phyloP scores from a whole-genome alignment of 179 eudicot genomes.

The Vitellaria paradoxa region DNA sequence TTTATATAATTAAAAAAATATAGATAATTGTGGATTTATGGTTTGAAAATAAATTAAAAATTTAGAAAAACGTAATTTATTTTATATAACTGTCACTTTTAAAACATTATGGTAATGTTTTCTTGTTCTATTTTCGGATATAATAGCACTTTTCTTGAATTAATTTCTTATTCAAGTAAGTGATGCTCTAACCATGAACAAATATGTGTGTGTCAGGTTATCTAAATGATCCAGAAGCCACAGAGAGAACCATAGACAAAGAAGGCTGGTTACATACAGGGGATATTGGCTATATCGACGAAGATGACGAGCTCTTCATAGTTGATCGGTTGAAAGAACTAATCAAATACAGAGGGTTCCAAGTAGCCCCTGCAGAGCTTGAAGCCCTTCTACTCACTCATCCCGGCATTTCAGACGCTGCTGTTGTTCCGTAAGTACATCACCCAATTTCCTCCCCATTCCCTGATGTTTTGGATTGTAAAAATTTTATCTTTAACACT shows the following conservation, averaged over 20 bases:
- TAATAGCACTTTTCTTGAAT: not conserved
- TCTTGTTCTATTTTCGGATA: too few species aligned
- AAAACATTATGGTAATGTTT: too few species aligned
- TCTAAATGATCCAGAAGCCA: constrained; percentile 73
- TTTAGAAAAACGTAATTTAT: too few species aligned
- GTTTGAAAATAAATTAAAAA: too few species aligned
- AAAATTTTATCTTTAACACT: too few species aligned
- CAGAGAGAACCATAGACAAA: constrained; percentile 74
- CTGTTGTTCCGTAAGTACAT: constrained; percentile 76
- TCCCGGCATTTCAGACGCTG: constrained; percentile 71
- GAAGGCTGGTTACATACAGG: constrained; percentile 96
- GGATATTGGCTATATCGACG: constrained; percentile 77
- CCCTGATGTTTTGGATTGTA: too few species aligned
- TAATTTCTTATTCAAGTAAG: not conserved
- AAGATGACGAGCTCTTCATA: constrained; percentile 84
- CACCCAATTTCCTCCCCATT: too few species aligned
- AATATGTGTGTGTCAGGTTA: constrained; percentile 43
- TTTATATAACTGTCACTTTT: too few species aligned
- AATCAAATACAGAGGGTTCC: constrained; percentile 91
- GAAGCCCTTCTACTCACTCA: constrained; percentile 74
- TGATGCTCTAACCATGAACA: not conserved
- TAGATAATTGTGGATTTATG: too few species aligned
- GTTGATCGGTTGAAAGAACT: constrained; percentile 83
- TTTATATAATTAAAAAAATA: too few species aligned
- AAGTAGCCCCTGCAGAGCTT: constrained; percentile 94